Percentiles rank a stretch among this genome's conserved stretches.
These are phyloP conservation scores for Juglanconis juglandina DNA, from an alignment of 2,329 filamentous ascomycete genomes.

Conservation along the genomic window DNA sequence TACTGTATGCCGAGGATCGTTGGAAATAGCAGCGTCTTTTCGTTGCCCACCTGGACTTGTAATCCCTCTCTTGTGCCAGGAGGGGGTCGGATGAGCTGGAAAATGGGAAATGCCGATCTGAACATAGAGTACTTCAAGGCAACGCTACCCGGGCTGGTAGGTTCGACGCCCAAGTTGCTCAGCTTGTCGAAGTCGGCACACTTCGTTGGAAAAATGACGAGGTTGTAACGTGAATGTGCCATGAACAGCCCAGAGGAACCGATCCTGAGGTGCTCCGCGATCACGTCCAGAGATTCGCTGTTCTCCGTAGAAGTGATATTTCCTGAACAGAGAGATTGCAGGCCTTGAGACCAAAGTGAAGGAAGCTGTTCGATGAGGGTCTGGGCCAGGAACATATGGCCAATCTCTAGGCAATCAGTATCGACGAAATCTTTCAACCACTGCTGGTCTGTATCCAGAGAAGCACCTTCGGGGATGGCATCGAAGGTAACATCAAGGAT, in stretches of 20 bases:
- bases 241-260: constrained; percentile 36
- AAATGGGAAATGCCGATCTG: constrained; percentile 21
- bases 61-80: neutral
- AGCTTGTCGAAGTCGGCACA: constrained; percentile 33
- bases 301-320: constrained; percentile 16
- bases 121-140: constrained; percentile 38
- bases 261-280: constrained; percentile 33
- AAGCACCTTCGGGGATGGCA: constrained; percentile 20
- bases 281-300: constrained; percentile 1
- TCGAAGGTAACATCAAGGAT: constrained; percentile 24
- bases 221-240: constrained; percentile 28
- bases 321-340: constrained; percentile 24
- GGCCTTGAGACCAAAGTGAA: constrained; percentile 10
- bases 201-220: constrained; percentile 38
- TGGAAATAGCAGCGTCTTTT: neutral
- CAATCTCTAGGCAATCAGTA: constrained; percentile 27
- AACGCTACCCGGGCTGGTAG: constrained; percentile 10
- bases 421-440: constrained; percentile 25
- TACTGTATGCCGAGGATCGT: constrained; percentile 9
- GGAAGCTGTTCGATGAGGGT: constrained; percentile 20
- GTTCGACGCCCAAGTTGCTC: constrained; percentile 19
- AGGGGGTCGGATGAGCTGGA: neutral
- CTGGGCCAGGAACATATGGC: constrained; percentile 26
- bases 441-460: constrained; percentile 11
- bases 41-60: neutral